Evolutionary conservation across 2,329 filamentous ascomycete species (phyloP), one percentile per base, ranked within the genome.

Genomic region (Fusarium sp.): DNA sequence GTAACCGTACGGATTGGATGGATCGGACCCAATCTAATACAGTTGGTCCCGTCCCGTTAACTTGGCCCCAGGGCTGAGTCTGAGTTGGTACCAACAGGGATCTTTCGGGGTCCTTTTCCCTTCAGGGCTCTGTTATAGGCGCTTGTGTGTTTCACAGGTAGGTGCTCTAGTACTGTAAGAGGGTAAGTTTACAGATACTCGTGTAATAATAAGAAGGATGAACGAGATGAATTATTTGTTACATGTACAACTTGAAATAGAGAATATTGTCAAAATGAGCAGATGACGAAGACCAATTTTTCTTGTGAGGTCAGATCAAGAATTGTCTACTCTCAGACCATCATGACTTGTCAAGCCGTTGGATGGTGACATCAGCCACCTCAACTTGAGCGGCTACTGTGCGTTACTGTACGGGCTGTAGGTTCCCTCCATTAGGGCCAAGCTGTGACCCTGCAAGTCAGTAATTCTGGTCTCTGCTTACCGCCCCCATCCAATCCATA

Each of bases 1-100:
- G 34, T 37, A 37, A n/a, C 34, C 34, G 34, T 37, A 67, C 31
- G 46, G 46, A 34, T 31, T 26, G 31, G 49, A 51, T 52, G 23
- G 49, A 25, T 41, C 34, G 49, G 48, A 37, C 34, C 34, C 34
- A 26, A 37, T 37, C 34, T 18, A 37, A 37, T 37, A n/a, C 34
- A 37, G 34, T 37, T 37, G 34, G 34, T 37, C 34, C 34, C 18
- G 49, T 63, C 60, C 58, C 61, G 50, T 63, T 25, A 61, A 62
- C 65, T 71, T 58, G 65, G 68, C 60, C 53, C 62, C 49, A 56
- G 61, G 43, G 70, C 70, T 71, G 68, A 72, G 70, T 55, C 43
- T 53, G 58, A 43, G 61, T 59, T 72, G 53, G 62, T 54, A 34
- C 42, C 53, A 59, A 43, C 69, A 72, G 58, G 69, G 69, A 49